Conservation (phyloP, 768 basidiomycete genomes). For the Clitopilus hobsonii region DNA sequence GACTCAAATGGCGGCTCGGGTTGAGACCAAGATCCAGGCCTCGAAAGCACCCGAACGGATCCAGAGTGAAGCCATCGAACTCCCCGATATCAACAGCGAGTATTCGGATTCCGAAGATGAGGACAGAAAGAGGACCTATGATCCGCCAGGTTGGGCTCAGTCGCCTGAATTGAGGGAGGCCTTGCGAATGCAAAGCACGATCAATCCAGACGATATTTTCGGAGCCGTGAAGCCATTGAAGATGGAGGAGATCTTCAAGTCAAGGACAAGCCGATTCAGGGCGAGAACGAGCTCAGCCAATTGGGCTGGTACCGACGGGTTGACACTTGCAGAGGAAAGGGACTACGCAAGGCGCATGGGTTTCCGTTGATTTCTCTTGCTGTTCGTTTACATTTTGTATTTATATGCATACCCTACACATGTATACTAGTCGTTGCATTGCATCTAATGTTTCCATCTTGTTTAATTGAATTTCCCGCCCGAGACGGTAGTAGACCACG, state of each 20-base stretch:
- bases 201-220: slow-evolving; percentile 90
- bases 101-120: slow-evolving; percentile 97
- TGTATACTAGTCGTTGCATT: not conserved
- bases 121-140: slow-evolving; percentile 65
- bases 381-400: not conserved
- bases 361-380: slow-evolving; percentile 57
- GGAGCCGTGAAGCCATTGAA: slow-evolving; percentile 79
- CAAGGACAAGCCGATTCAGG: slow-evolving; percentile 74
- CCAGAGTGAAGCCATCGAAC: slow-evolving; percentile 77
- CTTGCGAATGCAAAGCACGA: slow-evolving; percentile 75
- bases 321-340: slow-evolving; percentile 79
- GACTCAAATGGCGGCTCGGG: slow-evolving; percentile 67
- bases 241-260: slow-evolving; percentile 93
- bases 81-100: slow-evolving; percentile 95
- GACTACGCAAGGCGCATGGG: slow-evolving; percentile 93
- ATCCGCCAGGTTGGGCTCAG: slow-evolving; percentile 86
- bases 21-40: slow-evolving; percentile 63
- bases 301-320: slow-evolving; percentile 88
- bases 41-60: slow-evolving; percentile 41
- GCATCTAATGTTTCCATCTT: not conserved
- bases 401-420: not conserved
- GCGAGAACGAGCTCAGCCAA: slow-evolving; percentile 92
- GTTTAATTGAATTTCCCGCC: not conserved
- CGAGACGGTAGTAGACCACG: no score
- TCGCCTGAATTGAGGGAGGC: slow-evolving; percentile 81